Evolutionary conservation across 1,284 basidiomycete genomes (phyloP), one percentile per base, ranked within the genome.

Genomic region (Limonomyces culmigenus): DNA sequence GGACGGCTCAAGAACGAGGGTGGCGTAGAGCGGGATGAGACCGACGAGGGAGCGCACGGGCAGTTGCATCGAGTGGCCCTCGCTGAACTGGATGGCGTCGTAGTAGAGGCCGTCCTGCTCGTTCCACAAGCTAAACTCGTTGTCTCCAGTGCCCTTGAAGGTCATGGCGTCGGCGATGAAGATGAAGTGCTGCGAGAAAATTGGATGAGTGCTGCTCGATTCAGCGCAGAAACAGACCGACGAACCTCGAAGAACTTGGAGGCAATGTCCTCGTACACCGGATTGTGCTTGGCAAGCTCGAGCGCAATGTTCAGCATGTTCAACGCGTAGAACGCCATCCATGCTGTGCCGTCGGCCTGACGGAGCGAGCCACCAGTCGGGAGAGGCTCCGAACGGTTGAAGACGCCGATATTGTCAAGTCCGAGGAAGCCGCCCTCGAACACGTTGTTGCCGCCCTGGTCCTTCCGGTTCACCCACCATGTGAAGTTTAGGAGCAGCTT

Each of bases 401-500:
- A 98, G 5, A 88, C 75, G 14, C 92, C 91, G 42, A 98, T 97
- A 53, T 98, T 98, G 63, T 98, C 93, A 33, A 98, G 64, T 32
- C 93, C 93, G 34, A 98, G 68, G 68, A 98, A 98, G 21, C 93
- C 93, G 35, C 93, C 93, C 54, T 98, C 93, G 50, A 98, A 98
- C 25, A 98, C 86, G 51, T 93, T 93, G 57, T 88, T 80, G 18
- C 93, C 93, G 16, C 75, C 87, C 38, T 80, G 69, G 50, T 98
- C 93, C 56, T 98, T 98, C 38, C 93, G 78, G 57, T 98, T 98
- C 25, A 97, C 92, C 93, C 93, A 98, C 81, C 93, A 97, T 27
- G 93, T 98, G 50, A 97, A 97, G 60, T 97, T 97, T 42, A 98
- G 63, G 20, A 98, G 61, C 40, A 97, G 56, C 59, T 98, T 97